Base-by-base conservation (phyloP, 2,329 filamentous ascomycete genomes). In the Aspergillus ochraceoroseus region DNA sequence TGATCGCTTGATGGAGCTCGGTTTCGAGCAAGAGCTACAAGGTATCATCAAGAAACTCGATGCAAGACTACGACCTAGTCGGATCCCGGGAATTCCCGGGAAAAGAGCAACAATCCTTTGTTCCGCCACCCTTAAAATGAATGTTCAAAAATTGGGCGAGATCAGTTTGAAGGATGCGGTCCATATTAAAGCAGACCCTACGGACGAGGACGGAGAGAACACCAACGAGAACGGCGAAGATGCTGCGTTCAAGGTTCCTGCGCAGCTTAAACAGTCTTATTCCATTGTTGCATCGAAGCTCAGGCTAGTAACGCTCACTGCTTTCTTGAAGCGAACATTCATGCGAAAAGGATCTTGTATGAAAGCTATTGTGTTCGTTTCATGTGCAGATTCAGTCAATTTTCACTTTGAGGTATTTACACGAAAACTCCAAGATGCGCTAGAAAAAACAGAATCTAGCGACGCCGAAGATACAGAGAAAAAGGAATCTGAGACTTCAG, bases 61-160 rank as follows among this genome's bases (percentile, higher is more conserved):
- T 47, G 69, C 81, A 30, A 75, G 83, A 25, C 75, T 76, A 41
- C 77, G 75, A 40, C 79, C 77, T 19, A 75, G 76, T 25, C 79
- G 80, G 2, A 72, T 83, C 25, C 77, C 77, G 3, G 75, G 76
- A 12, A 71, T 83, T 3, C 73, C 95, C 5, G 83, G 87, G 0
- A 79, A 79, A 38, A 77, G 88, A 49, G 79, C 89, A 41, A 96
- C 92, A 0, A 76, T 98, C 3, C 76, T 98, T 2, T 98, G 92
- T 64, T 98, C 92, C 3, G 92, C 92, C 2, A 98, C 92, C 0
- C 85, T 98, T 82, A 95, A 95, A 70, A 89, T 94, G 80, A 92
- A 90, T 54, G 92, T 96, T 1, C 89, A 96, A 62, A 84, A 85
- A 53, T 71, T 98, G 4, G 89, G 90, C 28, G 88, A 95, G 59